Evolutionary conservation across 768 basidiomycete genomes (phyloP).

Genomic region (Lactarius hatsudake): DNA sequence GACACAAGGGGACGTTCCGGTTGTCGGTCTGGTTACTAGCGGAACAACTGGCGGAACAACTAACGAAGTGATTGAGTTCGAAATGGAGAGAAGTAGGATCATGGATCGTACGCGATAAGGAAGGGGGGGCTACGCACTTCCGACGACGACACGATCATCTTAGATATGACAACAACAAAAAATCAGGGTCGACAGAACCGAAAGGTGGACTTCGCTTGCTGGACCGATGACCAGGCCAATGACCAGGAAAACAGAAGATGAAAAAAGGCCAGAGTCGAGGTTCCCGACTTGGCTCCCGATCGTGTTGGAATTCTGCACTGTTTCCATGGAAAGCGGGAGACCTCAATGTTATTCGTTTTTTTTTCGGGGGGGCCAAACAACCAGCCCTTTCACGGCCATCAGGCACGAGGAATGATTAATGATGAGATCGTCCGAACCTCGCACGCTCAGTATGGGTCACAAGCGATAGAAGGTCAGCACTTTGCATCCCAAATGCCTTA

Average conservation of each 20-base stretch:
- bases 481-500: background rate
- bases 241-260: background rate
- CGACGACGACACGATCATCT: slow-evolving; percentile 55
- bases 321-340: slow-evolving; percentile 13
- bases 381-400: background rate
- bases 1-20: slow-evolving; percentile 58
- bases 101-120: slow-evolving; percentile 11
- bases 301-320: background rate
- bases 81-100: slow-evolving; percentile 7
- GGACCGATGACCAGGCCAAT: background rate
- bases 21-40: slow-evolving; percentile 36
- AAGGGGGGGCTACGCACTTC: slow-evolving; percentile 36
- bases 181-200: slow-evolving; percentile 50
- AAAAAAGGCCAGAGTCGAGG: background rate
- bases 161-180: slow-evolving; percentile 36
- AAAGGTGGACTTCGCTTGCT: slow-evolving; percentile 37
- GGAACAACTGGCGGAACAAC: background rate
- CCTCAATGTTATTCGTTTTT: background rate
- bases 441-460: background rate
- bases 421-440: slow-evolving; percentile 4
- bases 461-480: background rate
- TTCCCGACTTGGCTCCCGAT: slow-evolving; percentile 11
- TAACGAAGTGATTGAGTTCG: background rate
- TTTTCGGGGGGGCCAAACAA: background rate
- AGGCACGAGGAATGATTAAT: background rate